Percentiles rank a stretch among this genome's conserved stretches.
Evolutionary conservation across 768 basidiomycete species (phyloP).

Genomic region (Boletus tylopilopsis): DNA sequence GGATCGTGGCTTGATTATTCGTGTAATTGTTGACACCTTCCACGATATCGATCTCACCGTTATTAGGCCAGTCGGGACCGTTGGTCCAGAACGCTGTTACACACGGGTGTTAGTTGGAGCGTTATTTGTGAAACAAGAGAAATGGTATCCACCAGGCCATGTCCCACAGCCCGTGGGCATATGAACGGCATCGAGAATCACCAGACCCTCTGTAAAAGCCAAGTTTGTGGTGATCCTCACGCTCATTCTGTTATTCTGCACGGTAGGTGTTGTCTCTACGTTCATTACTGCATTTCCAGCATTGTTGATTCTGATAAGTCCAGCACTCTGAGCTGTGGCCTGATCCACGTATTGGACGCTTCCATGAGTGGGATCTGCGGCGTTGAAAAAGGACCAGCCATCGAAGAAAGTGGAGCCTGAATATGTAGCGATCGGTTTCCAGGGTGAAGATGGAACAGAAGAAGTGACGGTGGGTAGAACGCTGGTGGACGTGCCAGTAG

Average conservation of each 20-base stretch:
- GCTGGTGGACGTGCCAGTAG: slow-evolving; percentile 23
- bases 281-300: slow-evolving; percentile 82
- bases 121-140: neutral
- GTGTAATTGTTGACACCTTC: slow-evolving; percentile 83
- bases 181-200: slow-evolving; percentile 81
- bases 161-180: slow-evolving; percentile 90
- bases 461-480: slow-evolving; percentile 16
- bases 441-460: slow-evolving; percentile 42
- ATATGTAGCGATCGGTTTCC: slow-evolving; percentile 58
- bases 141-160: slow-evolving; percentile 54
- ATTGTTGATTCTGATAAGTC: slow-evolving; percentile 62
- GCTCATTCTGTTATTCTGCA: slow-evolving; percentile 65
- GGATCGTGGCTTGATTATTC: slow-evolving; percentile 78
- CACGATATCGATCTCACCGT: slow-evolving; percentile 80
- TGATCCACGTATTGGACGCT: slow-evolving; percentile 66
- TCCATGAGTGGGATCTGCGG: slow-evolving; percentile 74
- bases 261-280: slow-evolving; percentile 77
- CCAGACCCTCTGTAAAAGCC: slow-evolving; percentile 60
- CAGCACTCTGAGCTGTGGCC: slow-evolving; percentile 51
- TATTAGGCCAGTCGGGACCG: slow-evolving; percentile 42
- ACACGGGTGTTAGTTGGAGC: neutral
- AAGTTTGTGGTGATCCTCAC: slow-evolving; percentile 70
- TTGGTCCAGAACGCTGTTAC: slow-evolving; percentile 46
- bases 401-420: slow-evolving; percentile 74
- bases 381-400: slow-evolving; percentile 72